A percentile compares a stretch with the other conserved stretches of the same genome.
Evolutionary conservation across 208 protist genomes (phyloP).

Genomic region (Plasmodiophora brassicae): DNA sequence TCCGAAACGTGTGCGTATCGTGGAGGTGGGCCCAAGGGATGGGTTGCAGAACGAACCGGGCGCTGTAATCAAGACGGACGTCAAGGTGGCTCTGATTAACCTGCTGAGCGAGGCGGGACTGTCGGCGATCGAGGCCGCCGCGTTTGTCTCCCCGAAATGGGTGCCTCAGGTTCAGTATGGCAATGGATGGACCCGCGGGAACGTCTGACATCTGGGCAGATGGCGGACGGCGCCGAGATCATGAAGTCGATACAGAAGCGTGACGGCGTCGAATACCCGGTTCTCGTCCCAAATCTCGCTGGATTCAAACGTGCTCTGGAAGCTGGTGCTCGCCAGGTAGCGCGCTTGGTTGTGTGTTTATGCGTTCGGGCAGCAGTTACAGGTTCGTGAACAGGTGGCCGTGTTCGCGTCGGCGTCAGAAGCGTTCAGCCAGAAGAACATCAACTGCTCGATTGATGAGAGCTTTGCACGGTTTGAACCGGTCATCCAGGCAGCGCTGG

Average conservation of each 20-base stretch:
- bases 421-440: slow-evolving; percentile 64
- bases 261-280: slow-evolving; percentile 55
- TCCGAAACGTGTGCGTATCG: slow-evolving; percentile 9
- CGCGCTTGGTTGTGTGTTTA: not conserved
- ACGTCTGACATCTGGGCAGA: too few relatives aligned
- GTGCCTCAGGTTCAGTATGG: slow-evolving; percentile 65
- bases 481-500: slow-evolving; percentile 49
- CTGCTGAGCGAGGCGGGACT: slow-evolving; percentile 51
- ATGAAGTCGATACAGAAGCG: slow-evolving; percentile 49
- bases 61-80: slow-evolving; percentile 29
- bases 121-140: slow-evolving; percentile 58
- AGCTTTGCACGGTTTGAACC: slow-evolving; percentile 57
- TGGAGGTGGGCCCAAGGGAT: slow-evolving; percentile 41
- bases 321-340: slow-evolving; percentile 42
- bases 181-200: too few relatives aligned
- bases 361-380: not conserved
- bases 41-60: slow-evolving; percentile 43
- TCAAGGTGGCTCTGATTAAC: slow-evolving; percentile 65
- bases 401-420: slow-evolving; percentile 67
- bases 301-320: slow-evolving; percentile 59
- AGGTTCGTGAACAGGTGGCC: slow-evolving; percentile 45
- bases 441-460: slow-evolving; percentile 65
- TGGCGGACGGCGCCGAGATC: slow-evolving; percentile 63
- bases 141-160: slow-evolving; percentile 67
- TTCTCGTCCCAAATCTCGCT: slow-evolving; percentile 66